Conservation (phyloP, 2,329 filamentous ascomycete species). For the Tympanopsis confertula region DNA sequence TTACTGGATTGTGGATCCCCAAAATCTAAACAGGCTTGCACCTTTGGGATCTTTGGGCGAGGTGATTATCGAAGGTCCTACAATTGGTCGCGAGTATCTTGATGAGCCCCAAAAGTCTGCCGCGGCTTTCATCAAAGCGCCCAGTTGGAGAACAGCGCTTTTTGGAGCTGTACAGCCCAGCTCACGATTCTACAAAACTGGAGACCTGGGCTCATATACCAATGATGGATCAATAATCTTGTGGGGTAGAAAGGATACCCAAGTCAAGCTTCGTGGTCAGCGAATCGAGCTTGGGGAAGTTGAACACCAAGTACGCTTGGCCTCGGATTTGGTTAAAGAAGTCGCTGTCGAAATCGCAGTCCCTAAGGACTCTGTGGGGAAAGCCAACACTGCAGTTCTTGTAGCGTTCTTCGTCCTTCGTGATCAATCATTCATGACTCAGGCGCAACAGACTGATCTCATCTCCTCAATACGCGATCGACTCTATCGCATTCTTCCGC, state of each 20-base stretch:
- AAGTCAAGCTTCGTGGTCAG: not conserved
- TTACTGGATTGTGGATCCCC: not conserved
- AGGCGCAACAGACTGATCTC: too few relatives aligned
- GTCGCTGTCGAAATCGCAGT: too few relatives aligned
- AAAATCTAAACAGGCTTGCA: not conserved
- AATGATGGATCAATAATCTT: not conserved
- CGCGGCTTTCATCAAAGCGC: slow-evolving; percentile 7
- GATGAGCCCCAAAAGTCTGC: not conserved
- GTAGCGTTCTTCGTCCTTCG: too few relatives aligned
- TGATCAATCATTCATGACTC: too few relatives aligned
- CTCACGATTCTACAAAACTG: too few relatives aligned
- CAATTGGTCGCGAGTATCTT: not conserved
- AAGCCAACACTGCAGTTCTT: too few relatives aligned
- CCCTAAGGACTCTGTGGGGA: too few relatives aligned
- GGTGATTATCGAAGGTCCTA: not conserved
- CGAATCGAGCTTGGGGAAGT: not conserved
- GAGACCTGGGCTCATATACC: not conserved
- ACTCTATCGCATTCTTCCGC: too few relatives aligned
- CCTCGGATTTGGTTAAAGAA: too few relatives aligned
- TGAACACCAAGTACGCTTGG: not conserved
- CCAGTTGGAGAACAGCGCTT: too few relatives aligned
- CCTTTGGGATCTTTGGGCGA: not conserved
- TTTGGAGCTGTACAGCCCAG: too few relatives aligned
- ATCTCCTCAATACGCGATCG: too few relatives aligned
- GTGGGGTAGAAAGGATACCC: not conserved